Evolutionary conservation across 2,329 filamentous ascomycete genomes (phyloP).

Genomic region (Westerdykella ornata): DNA sequence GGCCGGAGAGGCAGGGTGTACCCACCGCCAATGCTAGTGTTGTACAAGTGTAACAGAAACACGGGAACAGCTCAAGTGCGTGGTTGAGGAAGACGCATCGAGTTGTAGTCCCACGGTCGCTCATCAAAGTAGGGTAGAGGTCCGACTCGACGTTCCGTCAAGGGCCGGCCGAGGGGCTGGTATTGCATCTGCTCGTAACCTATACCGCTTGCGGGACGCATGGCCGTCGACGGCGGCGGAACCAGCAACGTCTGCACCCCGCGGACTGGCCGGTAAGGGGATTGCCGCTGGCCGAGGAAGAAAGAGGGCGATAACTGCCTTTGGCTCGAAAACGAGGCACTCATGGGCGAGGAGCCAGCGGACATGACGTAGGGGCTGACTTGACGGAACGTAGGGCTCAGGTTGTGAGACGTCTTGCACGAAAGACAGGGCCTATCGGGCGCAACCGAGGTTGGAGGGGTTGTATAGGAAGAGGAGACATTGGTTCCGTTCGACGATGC

Average conservation of each 20-base stretch:
- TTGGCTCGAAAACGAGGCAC: slow-evolving; percentile 59
- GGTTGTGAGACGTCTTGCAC: no score
- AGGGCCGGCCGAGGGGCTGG: slow-evolving; percentile 43
- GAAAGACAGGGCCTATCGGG: slow-evolving; percentile 35
- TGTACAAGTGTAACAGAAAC: not conserved
- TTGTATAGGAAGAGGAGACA: slow-evolving; percentile 19
- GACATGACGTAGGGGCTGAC: slow-evolving; percentile 50
- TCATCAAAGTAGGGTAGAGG: slow-evolving; percentile 41
- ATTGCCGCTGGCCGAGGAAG: slow-evolving; percentile 80
- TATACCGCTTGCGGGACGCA: slow-evolving; percentile 51
- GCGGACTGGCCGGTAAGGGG: slow-evolving; percentile 86
- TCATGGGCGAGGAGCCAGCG: slow-evolving; percentile 60
- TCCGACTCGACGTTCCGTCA: slow-evolving; percentile 41
- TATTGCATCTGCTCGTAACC: slow-evolving; percentile 48
- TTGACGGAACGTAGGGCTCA: slow-evolving; percentile 21
- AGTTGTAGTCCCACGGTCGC: slow-evolving; percentile 37
- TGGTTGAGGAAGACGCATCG: slow-evolving; percentile 34
- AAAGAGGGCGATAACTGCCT: slow-evolving; percentile 77
- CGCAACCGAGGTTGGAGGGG: slow-evolving; percentile 6
- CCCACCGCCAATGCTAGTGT: not conserved
- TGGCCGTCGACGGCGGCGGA: slow-evolving; percentile 71
- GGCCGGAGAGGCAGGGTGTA: not conserved
- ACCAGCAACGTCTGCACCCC: slow-evolving; percentile 87
- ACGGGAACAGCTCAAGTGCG: slow-evolving; percentile 2
- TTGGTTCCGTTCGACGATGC: slow-evolving; percentile 22